Evolutionary conservation across 2,329 filamentous ascomycete species (phyloP).

Genomic region (Cryphonectria carpinicola): DNA sequence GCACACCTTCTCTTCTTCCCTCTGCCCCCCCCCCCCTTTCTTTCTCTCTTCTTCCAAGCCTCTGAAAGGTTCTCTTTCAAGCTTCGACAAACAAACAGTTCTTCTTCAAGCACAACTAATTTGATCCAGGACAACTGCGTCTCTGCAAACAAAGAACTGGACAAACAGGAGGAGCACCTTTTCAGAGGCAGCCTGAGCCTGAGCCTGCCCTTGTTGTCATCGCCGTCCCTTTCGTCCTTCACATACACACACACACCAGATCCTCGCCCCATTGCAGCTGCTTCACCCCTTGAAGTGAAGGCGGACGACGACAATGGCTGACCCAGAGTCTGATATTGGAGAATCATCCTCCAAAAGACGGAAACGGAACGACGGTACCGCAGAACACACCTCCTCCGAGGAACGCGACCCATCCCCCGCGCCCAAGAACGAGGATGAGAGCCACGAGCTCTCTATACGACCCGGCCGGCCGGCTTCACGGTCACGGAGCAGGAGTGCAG

Average conservation of each 20-base stretch:
- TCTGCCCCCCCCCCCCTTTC: too few relatives aligned
- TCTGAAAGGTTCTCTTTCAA: not conserved
- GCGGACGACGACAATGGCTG: not conserved
- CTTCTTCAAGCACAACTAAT: not conserved
- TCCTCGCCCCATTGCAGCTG: not conserved
- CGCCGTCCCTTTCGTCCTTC: not conserved
- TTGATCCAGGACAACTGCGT: not conserved
- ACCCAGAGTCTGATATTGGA: constrained; percentile 19
- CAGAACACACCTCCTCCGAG: constrained; percentile 51
- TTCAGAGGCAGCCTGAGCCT: not conserved
- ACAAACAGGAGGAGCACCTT: too few relatives aligned
- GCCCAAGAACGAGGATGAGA: constrained; percentile 11
- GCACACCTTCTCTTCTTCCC: not conserved
- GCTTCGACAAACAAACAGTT: not conserved
- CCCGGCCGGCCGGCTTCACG: constrained; percentile 32
- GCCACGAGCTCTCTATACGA: constrained; percentile 35
- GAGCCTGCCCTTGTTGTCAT: not conserved
- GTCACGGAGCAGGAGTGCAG: constrained; percentile 31
- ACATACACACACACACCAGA: too few relatives aligned
- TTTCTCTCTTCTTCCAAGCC: not conserved
- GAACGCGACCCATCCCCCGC: constrained; percentile 20
- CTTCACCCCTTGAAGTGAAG: not conserved
- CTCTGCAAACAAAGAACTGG: not conserved
- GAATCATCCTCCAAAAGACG: constrained; percentile 47
- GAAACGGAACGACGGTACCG: constrained; percentile 46